These are phyloP conservation scores for Dryas drummondii DNA, from an alignment of 306 rosid species.

Conservation along the genomic window DNA sequence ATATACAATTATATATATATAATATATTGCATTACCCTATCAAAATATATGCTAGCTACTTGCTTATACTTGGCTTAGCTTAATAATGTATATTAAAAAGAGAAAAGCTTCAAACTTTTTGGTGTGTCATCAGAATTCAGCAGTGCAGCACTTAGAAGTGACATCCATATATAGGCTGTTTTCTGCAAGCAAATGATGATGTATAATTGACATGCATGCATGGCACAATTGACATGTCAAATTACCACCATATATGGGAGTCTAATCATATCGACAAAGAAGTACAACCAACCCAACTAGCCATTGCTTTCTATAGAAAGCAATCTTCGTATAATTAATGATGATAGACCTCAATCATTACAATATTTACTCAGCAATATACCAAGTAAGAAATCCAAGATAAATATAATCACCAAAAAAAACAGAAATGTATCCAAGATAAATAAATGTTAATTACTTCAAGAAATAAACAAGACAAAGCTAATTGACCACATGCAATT, in stretches of 20 bases:
- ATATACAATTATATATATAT: no score
- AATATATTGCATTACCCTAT: no score
- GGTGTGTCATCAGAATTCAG: background rate
- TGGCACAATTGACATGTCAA: background rate
- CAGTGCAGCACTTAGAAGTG: background rate
- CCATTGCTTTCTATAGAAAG: background rate
- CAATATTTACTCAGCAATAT: background rate
- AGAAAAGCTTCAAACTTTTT: background rate
- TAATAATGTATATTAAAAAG: background rate
- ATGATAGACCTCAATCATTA: background rate
- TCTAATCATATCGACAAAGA: background rate
- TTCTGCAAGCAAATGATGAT: background rate
- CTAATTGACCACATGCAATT: no score
- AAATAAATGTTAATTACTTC: no score
- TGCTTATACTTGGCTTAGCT: background rate
- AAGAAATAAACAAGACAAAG: no score
- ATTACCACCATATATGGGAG: background rate
- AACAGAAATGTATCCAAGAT: no score
- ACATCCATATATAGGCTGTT: background rate
- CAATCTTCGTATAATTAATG: background rate
- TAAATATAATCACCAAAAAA: no score
- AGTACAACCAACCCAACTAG: conserved; percentile 2
- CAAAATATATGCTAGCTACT: no score
- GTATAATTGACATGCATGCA: background rate
- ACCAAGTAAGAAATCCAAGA: background rate